Base-by-base conservation (phyloP, 2,329 filamentous ascomycete species). In the Epicoccum nigrum region DNA sequence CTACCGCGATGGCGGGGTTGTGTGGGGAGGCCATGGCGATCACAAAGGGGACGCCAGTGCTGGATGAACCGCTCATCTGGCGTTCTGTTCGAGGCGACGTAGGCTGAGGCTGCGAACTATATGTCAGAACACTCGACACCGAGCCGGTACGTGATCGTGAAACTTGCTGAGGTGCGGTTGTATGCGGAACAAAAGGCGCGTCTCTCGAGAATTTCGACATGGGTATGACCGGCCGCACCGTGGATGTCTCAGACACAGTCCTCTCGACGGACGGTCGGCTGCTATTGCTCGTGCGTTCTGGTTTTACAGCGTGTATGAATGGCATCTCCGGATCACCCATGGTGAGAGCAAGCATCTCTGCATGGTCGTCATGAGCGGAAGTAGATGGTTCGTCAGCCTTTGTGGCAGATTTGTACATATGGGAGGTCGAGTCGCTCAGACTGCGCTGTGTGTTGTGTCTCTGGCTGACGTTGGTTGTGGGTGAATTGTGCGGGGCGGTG, bases 1-100 rank as follows among this genome's bases (percentile, higher is more conserved):
- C 59, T 3, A 58, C 42, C 3, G 63, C 60, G 5, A 69, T 58
- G 2, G 64, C 62, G 1, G 67, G 65, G 32, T 69, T 69, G 25
- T 69, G 64, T 2, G 66, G 67, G 6, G 66, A 66, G 17, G 60
- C 63, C 63, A 68, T 68, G 11, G 52, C 61, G 28, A 69, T 67
- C 4, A 69, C 62, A 31, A 69, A 68, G 4, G 70, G 65, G 11
- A 65, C 54, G 21, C 51, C 67, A 16, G 52, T 54, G 11, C 32
- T 53, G 7, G 64, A 65, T 7, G 56, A 49, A 15, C 43, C 55
- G 48, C 64, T 68, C 5, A 52, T 27, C 37, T 59, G 60, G 4
- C 59, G 58, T 20, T 63, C 54, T 32, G 46, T 28, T 7, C 50
- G 51, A 9, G 58, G 45, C 4, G 51, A 23, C 17, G 56, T 25